phyloP scores from a whole-genome alignment of 129 eudicot species.

The Centella asiatica region DNA sequence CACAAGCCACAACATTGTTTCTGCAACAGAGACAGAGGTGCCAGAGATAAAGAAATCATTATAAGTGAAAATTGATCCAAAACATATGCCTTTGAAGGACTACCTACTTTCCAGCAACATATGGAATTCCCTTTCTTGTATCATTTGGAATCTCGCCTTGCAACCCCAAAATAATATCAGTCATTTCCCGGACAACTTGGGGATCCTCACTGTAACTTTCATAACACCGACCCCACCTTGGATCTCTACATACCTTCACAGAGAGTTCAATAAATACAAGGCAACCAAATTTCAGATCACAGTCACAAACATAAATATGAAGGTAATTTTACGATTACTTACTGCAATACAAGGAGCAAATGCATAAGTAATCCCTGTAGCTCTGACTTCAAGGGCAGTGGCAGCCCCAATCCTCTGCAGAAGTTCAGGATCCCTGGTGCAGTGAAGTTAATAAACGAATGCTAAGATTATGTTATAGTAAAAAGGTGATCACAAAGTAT shows the following conservation, averaged over 20 bases:
- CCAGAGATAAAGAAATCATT: slow-evolving; percentile 6
- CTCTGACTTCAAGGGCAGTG: slow-evolving; percentile 82
- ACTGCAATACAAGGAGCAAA: slow-evolving; percentile 97
- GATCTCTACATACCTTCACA: slow-evolving; percentile 79
- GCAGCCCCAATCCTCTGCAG: slow-evolving; percentile 77
- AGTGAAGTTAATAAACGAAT: no score
- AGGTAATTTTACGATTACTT: slow-evolving; percentile 18
- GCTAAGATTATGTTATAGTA: neutral
- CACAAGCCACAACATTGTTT: slow-evolving; percentile 83
- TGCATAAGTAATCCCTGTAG: slow-evolving; percentile 76
- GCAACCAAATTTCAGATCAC: slow-evolving; percentile 11
- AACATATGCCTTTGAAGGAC: neutral
- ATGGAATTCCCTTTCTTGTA: slow-evolving; percentile 11
- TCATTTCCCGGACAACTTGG: slow-evolving; percentile 3
- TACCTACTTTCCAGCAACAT: slow-evolving; percentile 11
- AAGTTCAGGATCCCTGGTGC: slow-evolving; percentile 68
- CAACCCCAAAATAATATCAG: slow-evolving; percentile 3
- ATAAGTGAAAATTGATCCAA: neutral
- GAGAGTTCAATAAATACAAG: slow-evolving; percentile 1
- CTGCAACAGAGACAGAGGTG: slow-evolving; percentile 24
- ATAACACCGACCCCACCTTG: slow-evolving; percentile 92
- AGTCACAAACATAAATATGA: neutral
- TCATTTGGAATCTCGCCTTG: slow-evolving; percentile 7
- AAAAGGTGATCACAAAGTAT: neutral
- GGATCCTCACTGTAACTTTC: slow-evolving; percentile 20